Evolutionary conservation across 257 asterid genomes (phyloP), one percentile per base, ranked within the genome.

Genomic region (Forsythia suspensa): DNA sequence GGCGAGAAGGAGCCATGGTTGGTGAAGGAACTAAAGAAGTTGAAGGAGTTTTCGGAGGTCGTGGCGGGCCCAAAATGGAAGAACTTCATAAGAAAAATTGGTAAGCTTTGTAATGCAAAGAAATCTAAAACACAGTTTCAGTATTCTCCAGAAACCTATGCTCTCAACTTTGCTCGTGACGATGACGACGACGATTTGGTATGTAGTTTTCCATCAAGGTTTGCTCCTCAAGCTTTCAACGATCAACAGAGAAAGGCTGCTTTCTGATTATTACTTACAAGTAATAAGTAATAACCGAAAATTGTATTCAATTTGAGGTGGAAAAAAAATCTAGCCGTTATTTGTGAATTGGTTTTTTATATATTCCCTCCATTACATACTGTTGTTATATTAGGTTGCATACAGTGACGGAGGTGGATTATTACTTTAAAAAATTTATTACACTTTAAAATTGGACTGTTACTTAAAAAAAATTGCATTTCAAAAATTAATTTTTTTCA

Each of bases 31-130:
- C 15, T 81, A 2, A 83, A 79, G 85, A 78, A 77, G 5, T 3
- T 83, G 74, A 86, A 81, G 78, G 86, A 81, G 59, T 20, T 71
- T 8, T 83, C 87, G 4, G 87, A 83, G 84, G 43, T 86, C 9
- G 74, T 79, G 2, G 82, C 84, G 0, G 86, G 86, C 8, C 87
- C 89, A 3, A 86, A 81, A 20, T 81, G 87, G 84, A 83, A 84
- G 85, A 85, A 83, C 21, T 65, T 85, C 11, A 8, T 85, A 0
- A 76, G 88, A 5, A 81, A 79, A 71, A 75, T 84, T 9, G 90
- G 90, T 5, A 72, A 24, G n/a, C 38, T 83, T 71, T 67, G 68
- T 8, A 81, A 84, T 4, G 48, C 72, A n/a, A 82, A 78, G 84
- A 85, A 70, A 73, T 72, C 77, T 4, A 68, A 24, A 43, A 48